Percentiles rank a stretch among this genome's conserved stretches.
Evolutionary conservation across 2,329 filamentous ascomycete species (phyloP).

Genomic region (Penicillium sp.): DNA sequence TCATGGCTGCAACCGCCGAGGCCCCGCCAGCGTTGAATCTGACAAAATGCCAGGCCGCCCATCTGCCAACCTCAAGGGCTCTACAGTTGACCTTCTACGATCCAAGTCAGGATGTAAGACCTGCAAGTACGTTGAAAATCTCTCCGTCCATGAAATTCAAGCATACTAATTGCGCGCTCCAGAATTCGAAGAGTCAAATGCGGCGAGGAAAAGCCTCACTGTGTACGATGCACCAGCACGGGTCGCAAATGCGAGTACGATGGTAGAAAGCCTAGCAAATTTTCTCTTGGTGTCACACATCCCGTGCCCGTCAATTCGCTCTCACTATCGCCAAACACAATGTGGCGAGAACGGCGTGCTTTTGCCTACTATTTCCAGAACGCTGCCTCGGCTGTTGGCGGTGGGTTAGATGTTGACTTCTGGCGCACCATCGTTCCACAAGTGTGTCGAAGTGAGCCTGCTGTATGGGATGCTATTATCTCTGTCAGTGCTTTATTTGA

Average conservation of each 20-base stretch:
- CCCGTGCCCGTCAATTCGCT: slow-evolving; percentile 18
- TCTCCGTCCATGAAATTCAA: neutral
- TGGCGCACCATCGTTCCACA: slow-evolving; percentile 43
- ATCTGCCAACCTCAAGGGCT: neutral
- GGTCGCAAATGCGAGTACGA: slow-evolving; percentile 41
- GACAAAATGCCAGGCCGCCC: slow-evolving; percentile 1
- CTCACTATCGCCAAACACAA: slow-evolving; percentile 29
- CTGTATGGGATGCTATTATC: slow-evolving; percentile 46
- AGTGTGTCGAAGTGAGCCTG: slow-evolving; percentile 40
- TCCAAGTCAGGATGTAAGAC: slow-evolving; percentile 37
- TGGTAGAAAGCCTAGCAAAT: slow-evolving; percentile 3
- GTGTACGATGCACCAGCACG: slow-evolving; percentile 36
- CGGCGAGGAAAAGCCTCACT: slow-evolving; percentile 40
- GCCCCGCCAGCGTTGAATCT: neutral
- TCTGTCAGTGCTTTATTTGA: slow-evolving; percentile 44
- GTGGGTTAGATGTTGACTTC: slow-evolving; percentile 40
- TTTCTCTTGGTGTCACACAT: neutral
- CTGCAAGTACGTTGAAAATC: slow-evolving; percentile 34
- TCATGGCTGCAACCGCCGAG: neutral
- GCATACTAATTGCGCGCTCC: slow-evolving; percentile 7
- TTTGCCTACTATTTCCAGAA: slow-evolving; percentile 45
- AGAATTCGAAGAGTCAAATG: slow-evolving; percentile 42
- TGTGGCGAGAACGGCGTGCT: slow-evolving; percentile 41
- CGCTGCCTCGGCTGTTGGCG: slow-evolving; percentile 37
- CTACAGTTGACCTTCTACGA: slow-evolving; percentile 17